Evolutionary conservation across 2,329 filamentous ascomycete genomes (phyloP).

Genomic region (Talaromyces atroroseus): DNA sequence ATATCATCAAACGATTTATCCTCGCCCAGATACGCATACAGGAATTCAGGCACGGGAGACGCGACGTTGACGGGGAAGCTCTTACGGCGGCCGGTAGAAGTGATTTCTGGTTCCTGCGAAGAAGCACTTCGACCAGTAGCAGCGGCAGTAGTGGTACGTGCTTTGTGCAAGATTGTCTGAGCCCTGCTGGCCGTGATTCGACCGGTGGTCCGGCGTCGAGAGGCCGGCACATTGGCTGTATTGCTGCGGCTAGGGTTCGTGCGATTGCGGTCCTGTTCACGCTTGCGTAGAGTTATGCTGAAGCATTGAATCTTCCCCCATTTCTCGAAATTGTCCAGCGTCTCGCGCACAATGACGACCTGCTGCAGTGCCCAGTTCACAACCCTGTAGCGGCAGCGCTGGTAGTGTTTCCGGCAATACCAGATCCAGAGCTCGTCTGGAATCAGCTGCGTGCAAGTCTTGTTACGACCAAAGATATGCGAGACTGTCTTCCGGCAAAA

Average conservation of each 20-base stretch:
- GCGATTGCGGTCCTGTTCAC: slow-evolving; percentile 39
- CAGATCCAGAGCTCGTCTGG: slow-evolving; percentile 67
- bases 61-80: slow-evolving; percentile 22
- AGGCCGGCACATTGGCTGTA: neutral
- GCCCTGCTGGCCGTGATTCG: neutral
- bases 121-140: neutral
- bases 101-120: neutral
- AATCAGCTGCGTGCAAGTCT: slow-evolving; percentile 66
- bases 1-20: slow-evolving; percentile 13
- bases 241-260: neutral
- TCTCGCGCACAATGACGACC: slow-evolving; percentile 57
- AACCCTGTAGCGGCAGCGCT: slow-evolving; percentile 66
- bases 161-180: neutral
- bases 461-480: slow-evolving; percentile 79
- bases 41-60: slow-evolving; percentile 31
- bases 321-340: slow-evolving; percentile 56
- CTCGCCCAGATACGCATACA: slow-evolving; percentile 16
- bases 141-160: neutral
- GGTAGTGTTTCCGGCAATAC: slow-evolving; percentile 78
- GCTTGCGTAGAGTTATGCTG: slow-evolving; percentile 59
- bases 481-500: slow-evolving; percentile 65
- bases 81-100: slow-evolving; percentile 4
- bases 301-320: slow-evolving; percentile 60
- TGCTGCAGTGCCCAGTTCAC: slow-evolving; percentile 54
- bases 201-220: slow-evolving; percentile 3